Conservation (phyloP, 768 basidiomycete species). For the Multifurca ochricompacta region DNA sequence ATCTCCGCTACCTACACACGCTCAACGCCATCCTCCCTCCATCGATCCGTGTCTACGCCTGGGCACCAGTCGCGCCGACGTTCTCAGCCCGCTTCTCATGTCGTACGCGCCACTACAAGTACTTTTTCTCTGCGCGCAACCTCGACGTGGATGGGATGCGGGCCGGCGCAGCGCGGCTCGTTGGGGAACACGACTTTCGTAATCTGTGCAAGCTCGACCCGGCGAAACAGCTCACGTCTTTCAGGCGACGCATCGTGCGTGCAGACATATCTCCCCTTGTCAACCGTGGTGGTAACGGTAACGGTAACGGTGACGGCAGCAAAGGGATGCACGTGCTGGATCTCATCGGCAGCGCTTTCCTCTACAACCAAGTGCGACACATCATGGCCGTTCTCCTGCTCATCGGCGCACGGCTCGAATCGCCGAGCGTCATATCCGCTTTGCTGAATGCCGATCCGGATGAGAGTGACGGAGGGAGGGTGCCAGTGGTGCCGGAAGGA, state of each 20-base stretch:
- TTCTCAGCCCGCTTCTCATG: slow-evolving; percentile 93
- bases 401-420: slow-evolving; percentile 74
- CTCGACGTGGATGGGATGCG: slow-evolving; percentile 74
- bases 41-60: slow-evolving; percentile 85
- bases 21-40: slow-evolving; percentile 85
- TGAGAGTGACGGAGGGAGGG: slow-evolving; percentile 31
- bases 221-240: slow-evolving; percentile 81
- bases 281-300: neutral
- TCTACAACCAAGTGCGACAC: slow-evolving; percentile 94
- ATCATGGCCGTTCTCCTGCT: slow-evolving; percentile 91
- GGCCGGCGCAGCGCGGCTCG: slow-evolving; percentile 56
- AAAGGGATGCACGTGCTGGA: slow-evolving; percentile 62
- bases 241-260: slow-evolving; percentile 56
- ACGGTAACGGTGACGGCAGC: slow-evolving; percentile 15
- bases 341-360: slow-evolving; percentile 78
- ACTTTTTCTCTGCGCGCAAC: slow-evolving; percentile 71
- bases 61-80: slow-evolving; percentile 73
- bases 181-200: slow-evolving; percentile 92
- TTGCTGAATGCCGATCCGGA: slow-evolving; percentile 62
- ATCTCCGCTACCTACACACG: slow-evolving; percentile 69
- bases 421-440: slow-evolving; percentile 56
- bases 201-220: slow-evolving; percentile 94
- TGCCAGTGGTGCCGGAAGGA: slow-evolving; percentile 24
- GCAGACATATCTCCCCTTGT: slow-evolving; percentile 52
- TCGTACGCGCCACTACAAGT: slow-evolving; percentile 89